A percentile compares a stretch with the other conserved stretches of the same genome.
Evolutionary conservation across 306 rosid genomes (phyloP).

Genomic region (Dalbergia cultrata): DNA sequence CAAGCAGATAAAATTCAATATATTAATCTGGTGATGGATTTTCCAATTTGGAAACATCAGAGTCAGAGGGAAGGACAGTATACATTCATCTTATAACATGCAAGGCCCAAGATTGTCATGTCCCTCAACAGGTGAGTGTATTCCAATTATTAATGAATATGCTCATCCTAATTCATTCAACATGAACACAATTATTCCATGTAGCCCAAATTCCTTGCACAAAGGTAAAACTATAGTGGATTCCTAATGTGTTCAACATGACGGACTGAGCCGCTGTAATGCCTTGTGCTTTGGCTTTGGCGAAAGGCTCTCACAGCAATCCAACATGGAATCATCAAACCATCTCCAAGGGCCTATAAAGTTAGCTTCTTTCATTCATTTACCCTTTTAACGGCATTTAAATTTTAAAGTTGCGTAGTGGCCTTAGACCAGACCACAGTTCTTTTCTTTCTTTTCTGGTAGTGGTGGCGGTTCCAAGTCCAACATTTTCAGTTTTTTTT

Average conservation of each 20-base stretch:
- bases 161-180: too few species aligned
- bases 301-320: slow-evolving; percentile 87
- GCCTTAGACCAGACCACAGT: background rate
- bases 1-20: background rate
- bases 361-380: background rate
- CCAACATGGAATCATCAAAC: slow-evolving; percentile 97
- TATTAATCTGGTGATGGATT: background rate
- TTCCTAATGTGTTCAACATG: background rate
- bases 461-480: background rate
- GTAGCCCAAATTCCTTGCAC: slow-evolving; percentile 15
- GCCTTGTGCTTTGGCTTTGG: slow-evolving; percentile 66
- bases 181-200: background rate
- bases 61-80: background rate
- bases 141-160: too few species aligned
- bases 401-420: background rate
- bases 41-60: slow-evolving; percentile 11
- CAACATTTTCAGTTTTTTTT: background rate
- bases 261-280: slow-evolving; percentile 51
- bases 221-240: slow-evolving; percentile 7
- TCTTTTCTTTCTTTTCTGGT: background rate
- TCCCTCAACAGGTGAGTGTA: background rate
- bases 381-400: background rate
- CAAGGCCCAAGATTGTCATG: background rate
- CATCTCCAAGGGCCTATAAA: slow-evolving; percentile 94
- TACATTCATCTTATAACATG: background rate